These are phyloP conservation scores for Chenopodium berlandieri DNA, from an alignment of 148 eudicot species.

Conservation along the genomic window DNA sequence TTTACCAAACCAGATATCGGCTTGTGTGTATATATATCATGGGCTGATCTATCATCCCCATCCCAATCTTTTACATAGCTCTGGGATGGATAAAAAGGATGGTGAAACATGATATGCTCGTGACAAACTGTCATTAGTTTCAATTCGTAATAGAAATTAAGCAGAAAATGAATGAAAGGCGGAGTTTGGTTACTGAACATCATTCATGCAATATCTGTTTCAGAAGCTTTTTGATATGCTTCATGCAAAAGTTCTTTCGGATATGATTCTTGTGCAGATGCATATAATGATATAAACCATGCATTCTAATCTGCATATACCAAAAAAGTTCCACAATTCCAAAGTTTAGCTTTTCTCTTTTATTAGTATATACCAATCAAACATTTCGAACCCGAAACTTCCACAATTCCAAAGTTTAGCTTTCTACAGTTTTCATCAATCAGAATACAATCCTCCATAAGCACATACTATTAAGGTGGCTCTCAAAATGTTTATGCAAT, in stretches of 20 bases:
- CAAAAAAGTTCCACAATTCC: too few relatives aligned
- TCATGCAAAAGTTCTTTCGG: constrained; percentile 1
- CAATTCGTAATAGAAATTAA: not conserved
- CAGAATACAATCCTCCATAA: too few relatives aligned
- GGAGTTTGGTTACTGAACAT: constrained; percentile 4
- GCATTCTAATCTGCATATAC: not conserved
- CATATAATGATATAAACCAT: not conserved
- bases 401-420: too few relatives aligned
- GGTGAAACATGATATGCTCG: constrained; percentile 25
- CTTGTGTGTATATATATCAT: constrained; percentile 12
- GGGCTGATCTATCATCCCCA: not conserved
- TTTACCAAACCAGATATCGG: not conserved
- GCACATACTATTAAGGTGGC: too few relatives aligned
- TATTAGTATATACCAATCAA: too few relatives aligned
- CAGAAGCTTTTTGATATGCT: not conserved
- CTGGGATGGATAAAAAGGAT: constrained; percentile 4
- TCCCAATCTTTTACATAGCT: not conserved
- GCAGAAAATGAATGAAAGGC: not conserved
- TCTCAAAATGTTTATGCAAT: too few relatives aligned
- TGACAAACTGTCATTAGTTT: constrained; percentile 4
- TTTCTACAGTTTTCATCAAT: too few relatives aligned
- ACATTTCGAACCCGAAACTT: too few relatives aligned
- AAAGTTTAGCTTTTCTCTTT: not conserved
- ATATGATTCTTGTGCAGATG: not conserved
- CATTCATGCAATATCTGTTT: not conserved